phyloP scores from a whole-genome alignment of 139 green algal genomes.

The Chlamydomonas urium region DNA sequence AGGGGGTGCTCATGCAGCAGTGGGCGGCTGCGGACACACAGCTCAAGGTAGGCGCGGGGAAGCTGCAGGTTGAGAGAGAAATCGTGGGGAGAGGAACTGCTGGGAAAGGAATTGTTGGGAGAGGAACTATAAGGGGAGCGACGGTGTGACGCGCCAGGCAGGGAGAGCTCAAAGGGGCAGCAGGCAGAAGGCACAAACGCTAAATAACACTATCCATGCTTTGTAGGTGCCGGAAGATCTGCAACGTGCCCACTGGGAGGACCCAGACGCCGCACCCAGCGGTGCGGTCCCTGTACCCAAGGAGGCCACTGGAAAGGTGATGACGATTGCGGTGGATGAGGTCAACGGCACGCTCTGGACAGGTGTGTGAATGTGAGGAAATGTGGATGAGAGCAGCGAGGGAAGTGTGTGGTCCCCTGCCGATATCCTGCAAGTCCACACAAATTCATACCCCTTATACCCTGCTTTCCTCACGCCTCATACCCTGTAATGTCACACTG shows the following conservation, averaged over 20 bases:
- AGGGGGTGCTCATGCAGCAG: conserved; percentile 14
- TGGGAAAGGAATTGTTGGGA: not conserved
- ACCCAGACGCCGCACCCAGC: conserved; percentile 27
- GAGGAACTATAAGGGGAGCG: not conserved
- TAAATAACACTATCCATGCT: not conserved
- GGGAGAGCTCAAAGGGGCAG: not conserved
- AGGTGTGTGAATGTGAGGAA: conserved; percentile 1
- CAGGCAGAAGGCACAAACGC: not conserved
- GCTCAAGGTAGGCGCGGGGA: not conserved
- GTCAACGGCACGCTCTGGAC: not conserved
- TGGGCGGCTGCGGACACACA: conserved; percentile 3
- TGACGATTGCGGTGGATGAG: not conserved
- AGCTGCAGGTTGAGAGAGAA: not conserved
- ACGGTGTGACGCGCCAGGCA: not conserved
- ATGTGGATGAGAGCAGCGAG: too few species aligned
- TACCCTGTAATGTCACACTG: too few species aligned
- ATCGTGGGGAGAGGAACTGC: not conserved
- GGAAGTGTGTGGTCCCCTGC: too few species aligned
- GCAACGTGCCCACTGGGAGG: conserved; percentile 12
- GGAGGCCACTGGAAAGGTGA: not conserved
- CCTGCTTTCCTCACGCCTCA: conserved; percentile 17
- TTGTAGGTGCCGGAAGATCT: not conserved
- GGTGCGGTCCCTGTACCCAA: conserved; percentile 4
- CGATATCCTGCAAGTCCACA: too few species aligned
- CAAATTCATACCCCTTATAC: conserved; percentile 8